Base-by-base conservation (phyloP, 352 stramenopile genomes). In the Phytophthora capsici region DNA sequence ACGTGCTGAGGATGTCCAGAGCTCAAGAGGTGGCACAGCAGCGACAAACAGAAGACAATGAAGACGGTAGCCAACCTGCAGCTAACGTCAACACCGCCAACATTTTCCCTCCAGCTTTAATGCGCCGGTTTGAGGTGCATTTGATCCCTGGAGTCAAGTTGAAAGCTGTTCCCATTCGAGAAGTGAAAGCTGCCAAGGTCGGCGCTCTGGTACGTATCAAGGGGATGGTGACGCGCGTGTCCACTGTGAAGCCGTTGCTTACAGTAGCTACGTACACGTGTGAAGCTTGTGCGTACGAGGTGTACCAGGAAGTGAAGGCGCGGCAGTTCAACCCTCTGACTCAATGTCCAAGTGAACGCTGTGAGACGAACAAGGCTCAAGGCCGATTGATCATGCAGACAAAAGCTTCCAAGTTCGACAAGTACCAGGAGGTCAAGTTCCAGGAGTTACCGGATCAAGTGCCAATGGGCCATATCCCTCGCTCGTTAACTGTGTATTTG, bases 361-460 rank as follows among this genome's bases (percentile, higher is more conserved):
- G 96, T 74, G 68, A 88, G 62, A 84, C 77, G 3, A 96, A 97
- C 65, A 83, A 82, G 5, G 79, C 81, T 13, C 82, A 81, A 22
- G 91, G 93, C 0, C 81, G 86, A 1, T 60, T 99, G 23, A 77
- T 98, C 36, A 76, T 99, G 58, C 97, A 99, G 75, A 99, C 97
- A 0, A 94, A 98, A 45, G 97, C 96, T 4, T 99, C 88, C 67
- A 99, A 99, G 69, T 99, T 99, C 72, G 86, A 98, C 62, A 99
- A 99, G 62, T 99, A 98, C 75, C 98, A 99, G 70, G 97, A 99
- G 76, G 73, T 99, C 13, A 98, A 98, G 69, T 91, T 99, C 54
- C 98, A 99, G 67, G 88, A 94, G 45, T 69, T 94, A 10, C 88
- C 88, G 0, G 85, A 96, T 66, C 89, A 96, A 54, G 98, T 99